Evolutionary conservation across 208 protist species (phyloP), one percentile per base, ranked within the genome.

Genomic region (Balamuthia mandrillaris): DNA sequence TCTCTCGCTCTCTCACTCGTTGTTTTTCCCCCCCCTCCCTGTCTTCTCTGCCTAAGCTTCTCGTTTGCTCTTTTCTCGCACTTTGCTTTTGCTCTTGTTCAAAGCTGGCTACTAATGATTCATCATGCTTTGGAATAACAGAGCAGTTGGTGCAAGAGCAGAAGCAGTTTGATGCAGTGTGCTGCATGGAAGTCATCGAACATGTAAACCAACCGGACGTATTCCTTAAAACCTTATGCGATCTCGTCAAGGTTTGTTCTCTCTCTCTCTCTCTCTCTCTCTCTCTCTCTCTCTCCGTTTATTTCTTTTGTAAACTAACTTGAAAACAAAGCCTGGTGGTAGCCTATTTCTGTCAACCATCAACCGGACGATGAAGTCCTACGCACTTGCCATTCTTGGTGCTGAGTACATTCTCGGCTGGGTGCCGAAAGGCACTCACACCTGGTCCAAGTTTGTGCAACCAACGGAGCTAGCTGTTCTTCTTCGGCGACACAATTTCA

Each of bases 171-270:
- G 96, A 98, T 81, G 87, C 96, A 2, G 95, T 98, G 14, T 88
- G 95, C 44, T 94, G 95, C 18, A 92, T 94, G 1, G 96, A 98
- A 75, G 95, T 98, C 33, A 91, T 98, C 63, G 96, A 98, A 86
- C 96, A 98, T 83, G 96, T 98, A 29, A 90, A 90, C 21, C 91
- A 97, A 85, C 91, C 95, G 18, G 87, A 93, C 16, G 81, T 56
- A 4, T 98, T 98, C 86, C n/a, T 97, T 31, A 52, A 92, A 18
- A 89, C 90, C 24, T 90, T 95, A 2, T 93, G 93, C 66, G 75
- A 89, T n/a, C 86, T 95, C 21, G 92, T 95, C 21, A 96, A 94
- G 66, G 84, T 87, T 52, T 24, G 9, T n/a, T n/a, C n/a, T n/a
- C n/a, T n/a, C n/a, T 33, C 29, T 3, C 68, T 56, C 49, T 56